Base-by-base conservation (phyloP, 208 protist genomes). In the Porcisia deanei region DNA sequence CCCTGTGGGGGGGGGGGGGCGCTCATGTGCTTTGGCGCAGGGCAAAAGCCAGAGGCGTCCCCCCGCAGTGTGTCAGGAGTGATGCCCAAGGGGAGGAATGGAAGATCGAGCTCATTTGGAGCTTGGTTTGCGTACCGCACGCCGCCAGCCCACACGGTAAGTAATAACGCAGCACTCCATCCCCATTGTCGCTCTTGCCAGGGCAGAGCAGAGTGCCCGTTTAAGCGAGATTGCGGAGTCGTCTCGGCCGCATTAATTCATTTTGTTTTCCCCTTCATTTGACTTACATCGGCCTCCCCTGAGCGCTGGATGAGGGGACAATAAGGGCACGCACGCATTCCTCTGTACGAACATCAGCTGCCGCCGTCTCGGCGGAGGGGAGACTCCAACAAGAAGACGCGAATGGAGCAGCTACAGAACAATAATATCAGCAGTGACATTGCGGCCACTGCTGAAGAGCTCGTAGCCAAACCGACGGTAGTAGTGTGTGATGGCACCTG, bases 381-480 rank as follows among this genome's bases (percentile, higher is more conserved):
- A 53, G 16, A 72, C 53, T 20, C 68, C 58, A 34, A 72, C 53
- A 47, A 18, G 39, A 22, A 22, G 3, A 30, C 10, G 12, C 12
- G 43, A 22, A 4, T 14, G 47, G 59, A 3, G 12, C 53, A 1
- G 68, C 53, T 72, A 82, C 43, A 77, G 8, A 47, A 82, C 52
- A 39, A 82, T 82, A 60, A 82, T 53, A 53, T 82, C 77, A 41
- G 77, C 77, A 3, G 77, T 82, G 18, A 82, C 68, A 22, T 71
- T 66, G 43, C 66, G 60, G 37, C 77, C 77, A 34, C 58, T 82
- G 25, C 77, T 72, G 39, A 82, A 75, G n/a, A 82, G 45, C 43
- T 47, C 53, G 66, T 71, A 74, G 20, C 72, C 77, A 64, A 82
- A 82, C 41, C 77, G 77, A 22, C 72, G 77, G 52, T 74, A 9